Evolutionary conservation across 768 basidiomycete species (phyloP), one percentile per base, ranked within the genome.

Genomic region (Mycena albidolilacea): DNA sequence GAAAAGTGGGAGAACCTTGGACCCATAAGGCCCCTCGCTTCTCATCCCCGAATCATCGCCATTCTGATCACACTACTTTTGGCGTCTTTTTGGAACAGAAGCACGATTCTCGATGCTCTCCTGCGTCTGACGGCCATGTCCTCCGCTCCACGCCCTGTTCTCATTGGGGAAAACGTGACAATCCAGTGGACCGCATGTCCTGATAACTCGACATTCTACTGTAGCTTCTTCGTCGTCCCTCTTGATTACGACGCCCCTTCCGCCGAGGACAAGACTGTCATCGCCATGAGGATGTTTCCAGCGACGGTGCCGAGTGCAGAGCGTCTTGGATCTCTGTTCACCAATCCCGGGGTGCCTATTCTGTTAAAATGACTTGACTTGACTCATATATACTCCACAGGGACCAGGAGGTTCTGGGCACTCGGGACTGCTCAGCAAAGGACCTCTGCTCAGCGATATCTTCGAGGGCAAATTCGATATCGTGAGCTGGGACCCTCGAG

Each of bases 401-500:
- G 73, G 73, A 46, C 73, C 73, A 2, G 73, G 69, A 43, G 69
- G 69, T 4, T 74, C 73, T 15, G 73, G 73, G 6, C 73, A 74
- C 43, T 17, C 58, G 1, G 46, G 60, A 3, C 44, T 74, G 1
- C 65, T 70, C n/a, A 38, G 19, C 10, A 70, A 60, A 0, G 73
- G 73, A 12, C 69, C 69, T 0, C 59, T 74, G 6, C 46, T 70
- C 37, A 74, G 73, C 23, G 41, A 37, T 3, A 67, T 74, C 9
- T 74, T 74, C 21, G 69, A 74, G 5, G 73, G 69, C 1, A 74
- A 58, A 52, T 74, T 70, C 30, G 73, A 74, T 37, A 74, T 74
- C 55, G 54, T 74, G 14, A 70, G 73, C 69, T 74, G 73, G 69
- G 73, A 74, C 38, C 73, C 73, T 43, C 73, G 73, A n/a, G 69